phyloP scores from a whole-genome alignment of 352 stramenopile species.

The Thalassiosira allenii region DNA sequence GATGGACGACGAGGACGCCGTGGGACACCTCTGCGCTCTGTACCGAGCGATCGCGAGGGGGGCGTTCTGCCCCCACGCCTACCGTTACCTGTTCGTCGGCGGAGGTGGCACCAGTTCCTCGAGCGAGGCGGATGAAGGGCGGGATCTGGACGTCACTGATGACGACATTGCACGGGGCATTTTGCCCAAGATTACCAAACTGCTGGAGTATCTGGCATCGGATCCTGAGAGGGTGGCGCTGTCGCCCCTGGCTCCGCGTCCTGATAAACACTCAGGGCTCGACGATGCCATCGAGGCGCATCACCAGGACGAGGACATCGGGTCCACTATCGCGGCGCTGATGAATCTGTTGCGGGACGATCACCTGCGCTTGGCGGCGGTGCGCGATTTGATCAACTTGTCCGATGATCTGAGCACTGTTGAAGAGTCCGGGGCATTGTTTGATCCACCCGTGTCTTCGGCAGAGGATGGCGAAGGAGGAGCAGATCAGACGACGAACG shows the following conservation, averaged over 20 bases:
- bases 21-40: constrained; percentile 52
- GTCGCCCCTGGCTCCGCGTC: not conserved
- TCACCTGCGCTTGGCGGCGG: constrained; percentile 18
- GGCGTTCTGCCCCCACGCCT: constrained; percentile 58
- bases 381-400: constrained; percentile 62
- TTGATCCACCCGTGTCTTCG: constrained; percentile 38
- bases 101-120: not conserved
- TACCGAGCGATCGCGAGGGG: constrained; percentile 56
- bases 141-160: constrained; percentile 57
- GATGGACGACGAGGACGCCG: constrained; percentile 40
- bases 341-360: constrained; percentile 47
- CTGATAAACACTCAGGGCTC: not conserved
- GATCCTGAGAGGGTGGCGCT: constrained; percentile 46
- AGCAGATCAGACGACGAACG: not conserved
- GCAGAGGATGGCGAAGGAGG: not conserved
- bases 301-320: constrained; percentile 57
- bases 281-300: constrained; percentile 14
- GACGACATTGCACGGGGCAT: constrained; percentile 52
- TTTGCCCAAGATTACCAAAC: constrained; percentile 47
- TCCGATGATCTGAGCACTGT: constrained; percentile 60
- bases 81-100: constrained; percentile 34
- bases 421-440: constrained; percentile 42
- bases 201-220: constrained; percentile 44
- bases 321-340: constrained; percentile 49
- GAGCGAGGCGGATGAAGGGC: not conserved